Base-by-base conservation (phyloP, 2,329 filamentous ascomycete genomes). In the Sporothrix curviconia region DNA sequence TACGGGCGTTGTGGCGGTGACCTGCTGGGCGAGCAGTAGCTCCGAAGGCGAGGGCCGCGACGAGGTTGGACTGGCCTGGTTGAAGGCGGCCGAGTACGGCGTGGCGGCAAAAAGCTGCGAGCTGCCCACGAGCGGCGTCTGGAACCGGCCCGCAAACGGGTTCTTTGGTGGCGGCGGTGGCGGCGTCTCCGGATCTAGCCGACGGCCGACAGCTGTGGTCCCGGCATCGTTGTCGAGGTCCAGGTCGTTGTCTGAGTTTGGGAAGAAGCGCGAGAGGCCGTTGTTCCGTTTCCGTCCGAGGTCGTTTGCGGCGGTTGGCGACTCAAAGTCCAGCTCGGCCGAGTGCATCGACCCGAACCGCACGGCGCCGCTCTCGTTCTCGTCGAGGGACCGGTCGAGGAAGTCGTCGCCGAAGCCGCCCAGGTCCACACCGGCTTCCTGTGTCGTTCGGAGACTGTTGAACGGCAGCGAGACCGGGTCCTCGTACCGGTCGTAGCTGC, bases 31-130 rank as follows among this genome's bases (percentile, higher is more conserved):
- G 14, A 64, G 64, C 11, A 78, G 74, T 11, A 78, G 74, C 4
- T 76, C 63, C 42, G 75, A 70, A 0, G 80, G 80, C 1, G 81
- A 84, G 0, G 81, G 81, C 11, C 80, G 73, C 1, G 80, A 83
- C 1, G 79, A 83, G 0, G 80, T 83, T 19, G 81, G 81, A 58
- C 79, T 83, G 46, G 71, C 57, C 12, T 55, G 72, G 63, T 76
- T 80, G 15, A 75, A 64, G 1, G 74, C 78, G 1, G 80, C 82
- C 2, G 81, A 82, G 32, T 71, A 71, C 60, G 81, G 81, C 0
- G 81, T 83, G 61, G 78, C 76, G 1, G 71, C 74, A 62, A 84
- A 84, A 8, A 84, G 70, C 64, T 84, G 80, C 7, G 78, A 77
- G 64, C 65, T 72, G 55, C 62, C 70, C 65, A 72, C 71, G 63